These are phyloP conservation scores for Kokia cookei DNA, from an alignment of 441 rosid species.

Conservation along the genomic window DNA sequence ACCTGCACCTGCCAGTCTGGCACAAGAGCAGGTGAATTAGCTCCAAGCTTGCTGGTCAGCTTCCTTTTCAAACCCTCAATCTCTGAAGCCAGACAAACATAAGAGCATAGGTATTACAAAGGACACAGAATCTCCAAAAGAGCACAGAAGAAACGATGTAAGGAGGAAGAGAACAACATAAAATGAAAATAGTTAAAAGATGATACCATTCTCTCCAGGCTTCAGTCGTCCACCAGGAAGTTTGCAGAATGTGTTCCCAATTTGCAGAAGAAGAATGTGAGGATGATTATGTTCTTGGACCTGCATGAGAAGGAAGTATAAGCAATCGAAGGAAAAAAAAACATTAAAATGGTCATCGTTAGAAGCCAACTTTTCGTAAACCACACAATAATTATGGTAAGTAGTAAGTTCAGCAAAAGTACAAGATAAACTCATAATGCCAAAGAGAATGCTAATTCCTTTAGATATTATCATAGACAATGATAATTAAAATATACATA, in stretches of 20 bases:
- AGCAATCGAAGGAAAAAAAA: neutral
- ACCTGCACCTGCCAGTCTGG: conserved; percentile 89
- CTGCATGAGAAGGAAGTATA: neutral
- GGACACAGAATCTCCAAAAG: neutral
- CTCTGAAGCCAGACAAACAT: conserved; percentile 38
- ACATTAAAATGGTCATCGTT: neutral
- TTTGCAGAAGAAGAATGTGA: conserved; percentile 93
- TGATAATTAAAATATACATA: too few relatives aligned
- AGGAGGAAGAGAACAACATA: neutral
- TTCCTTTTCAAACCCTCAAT: conserved; percentile 93
- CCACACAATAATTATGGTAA: neutral
- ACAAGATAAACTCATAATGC: neutral
- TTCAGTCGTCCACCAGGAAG: conserved; percentile 97
- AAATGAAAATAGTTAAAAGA: neutral
- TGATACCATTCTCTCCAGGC: conserved; percentile 94
- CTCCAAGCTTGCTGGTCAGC: conserved; percentile 95
- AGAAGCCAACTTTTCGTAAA: neutral
- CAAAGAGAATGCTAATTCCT: neutral
- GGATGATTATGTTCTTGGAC: conserved; percentile 81
- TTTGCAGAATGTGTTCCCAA: conserved; percentile 96
- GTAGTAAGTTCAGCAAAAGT: neutral
- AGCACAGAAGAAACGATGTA: neutral
- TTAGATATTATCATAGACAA: neutral
- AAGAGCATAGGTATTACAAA: neutral
- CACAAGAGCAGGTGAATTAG: conserved; percentile 74